Evolutionary conservation across 352 stramenopile species (phyloP), one percentile per base, ranked within the genome.

Genomic region (Globisporangium abappressorium): DNA sequence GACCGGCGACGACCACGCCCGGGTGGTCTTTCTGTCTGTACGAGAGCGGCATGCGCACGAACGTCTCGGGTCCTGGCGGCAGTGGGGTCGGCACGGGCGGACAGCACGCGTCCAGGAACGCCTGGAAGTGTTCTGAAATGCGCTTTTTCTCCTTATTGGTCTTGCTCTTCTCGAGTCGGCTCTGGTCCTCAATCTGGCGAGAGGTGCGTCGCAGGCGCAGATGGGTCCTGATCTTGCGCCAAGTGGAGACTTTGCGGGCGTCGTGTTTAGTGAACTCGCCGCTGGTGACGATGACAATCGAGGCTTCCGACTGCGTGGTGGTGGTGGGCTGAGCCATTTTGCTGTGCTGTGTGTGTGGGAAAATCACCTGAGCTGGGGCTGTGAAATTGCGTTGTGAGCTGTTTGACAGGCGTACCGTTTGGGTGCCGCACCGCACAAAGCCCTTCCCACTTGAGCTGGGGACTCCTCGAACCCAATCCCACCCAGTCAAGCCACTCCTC

Each of bases 1-100:
- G 47, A 20, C 61, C 61, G 18, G 30, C 30, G 20, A 59, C 61
- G 61, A 66, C 9, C 30, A 66, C 61, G 11, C 47, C 47, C 5
- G 30, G 61, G 24, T 59, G 61, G 34, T 66, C 61, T 20, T 59
- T 34, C 15, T 51, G 61, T 46, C 24, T 7, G 22, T 57, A 60
- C 12, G 46, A 30, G n/a, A 51, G 8, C 22, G 47, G 61, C 20
- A 66, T 60, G 20, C 36, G 49, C 33, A 66, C 61, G 33, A 51
- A 41, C 0, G 61, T 58, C 30, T 58, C 61, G 41, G 61, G 61
- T 59, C 28, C 47, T 41, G 61, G 46, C 22, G 46, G 43, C 28
- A 49, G 3, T 11, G 60, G 15, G 7, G 30, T 6, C 14, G 43
- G 43, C 46, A 57, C 20, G 12, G 60, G 28, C 30, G 60, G 43